Conservation (phyloP, 2,329 filamentous ascomycete species). For the Raffaelea deltoideospora region DNA sequence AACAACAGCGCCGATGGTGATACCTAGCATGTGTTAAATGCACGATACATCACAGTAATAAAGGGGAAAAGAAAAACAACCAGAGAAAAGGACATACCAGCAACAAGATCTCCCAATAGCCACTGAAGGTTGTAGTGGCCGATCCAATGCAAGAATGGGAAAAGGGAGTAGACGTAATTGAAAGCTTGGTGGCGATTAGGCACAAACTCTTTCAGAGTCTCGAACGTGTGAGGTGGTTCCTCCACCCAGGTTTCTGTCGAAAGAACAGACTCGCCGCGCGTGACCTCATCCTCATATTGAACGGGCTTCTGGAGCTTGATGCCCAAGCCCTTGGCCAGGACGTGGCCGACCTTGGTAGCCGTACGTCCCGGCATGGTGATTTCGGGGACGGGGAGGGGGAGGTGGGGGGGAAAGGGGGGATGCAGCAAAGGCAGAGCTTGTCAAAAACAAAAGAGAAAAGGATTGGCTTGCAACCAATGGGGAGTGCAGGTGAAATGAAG, state of each 20-base stretch:
- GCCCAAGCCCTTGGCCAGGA: slow-evolving; percentile 62
- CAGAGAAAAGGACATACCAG: no score
- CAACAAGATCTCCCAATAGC: slow-evolving; percentile 77
- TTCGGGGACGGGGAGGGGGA: no score
- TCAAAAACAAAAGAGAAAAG: not conserved
- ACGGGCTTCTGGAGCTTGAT: slow-evolving; percentile 67
- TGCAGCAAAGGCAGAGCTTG: not conserved
- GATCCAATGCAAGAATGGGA: slow-evolving; percentile 88
- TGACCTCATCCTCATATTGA: slow-evolving; percentile 43
- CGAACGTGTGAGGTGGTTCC: slow-evolving; percentile 56
- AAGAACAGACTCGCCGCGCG: slow-evolving; percentile 64
- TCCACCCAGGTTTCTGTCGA: slow-evolving; percentile 75
- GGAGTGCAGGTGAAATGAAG: not conserved
- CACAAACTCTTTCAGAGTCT: slow-evolving; percentile 52
- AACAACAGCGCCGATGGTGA: slow-evolving; percentile 50
- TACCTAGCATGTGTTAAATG: slow-evolving; percentile 16
- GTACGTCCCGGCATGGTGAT: slow-evolving; percentile 9
- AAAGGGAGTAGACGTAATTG: slow-evolving; percentile 55
- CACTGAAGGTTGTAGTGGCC: slow-evolving; percentile 76
- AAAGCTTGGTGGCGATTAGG: slow-evolving; percentile 41
- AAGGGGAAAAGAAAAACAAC: slow-evolving; percentile 7
- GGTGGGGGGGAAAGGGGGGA: not conserved
- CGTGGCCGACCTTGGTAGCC: slow-evolving; percentile 50
- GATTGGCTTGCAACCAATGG: no score
- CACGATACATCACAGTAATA: not conserved